A percentile compares a stretch with the other conserved stretches of the same genome.
These are phyloP conservation scores for Phytophthora niederhauseri DNA, from an alignment of 352 stramenopile species.

Conservation along the genomic window DNA sequence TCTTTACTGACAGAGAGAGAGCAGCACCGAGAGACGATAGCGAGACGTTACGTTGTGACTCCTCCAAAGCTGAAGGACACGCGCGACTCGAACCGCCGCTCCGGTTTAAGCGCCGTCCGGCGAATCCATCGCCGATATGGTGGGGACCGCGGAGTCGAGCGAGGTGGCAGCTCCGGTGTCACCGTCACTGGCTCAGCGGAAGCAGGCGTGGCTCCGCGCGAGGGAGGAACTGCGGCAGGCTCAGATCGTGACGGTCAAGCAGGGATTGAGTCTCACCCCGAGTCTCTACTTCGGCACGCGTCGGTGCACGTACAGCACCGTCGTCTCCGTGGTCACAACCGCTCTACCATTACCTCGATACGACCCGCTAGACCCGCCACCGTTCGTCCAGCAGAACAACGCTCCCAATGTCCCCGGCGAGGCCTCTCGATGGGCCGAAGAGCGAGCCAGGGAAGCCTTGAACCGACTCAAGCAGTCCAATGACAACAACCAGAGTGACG, in stretches of 20 bases:
- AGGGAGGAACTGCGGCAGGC: constrained; percentile 56
- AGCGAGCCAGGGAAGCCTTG: constrained; percentile 18
- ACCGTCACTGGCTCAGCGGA: constrained; percentile 26
- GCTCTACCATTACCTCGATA: constrained; percentile 39
- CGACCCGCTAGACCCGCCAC: constrained; percentile 14
- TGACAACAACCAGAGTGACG: constrained; percentile 30
- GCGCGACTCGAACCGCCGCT: constrained; percentile 22
- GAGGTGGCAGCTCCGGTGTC: background rate
- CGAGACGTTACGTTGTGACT: constrained; percentile 23
- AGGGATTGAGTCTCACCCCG: constrained; percentile 55
- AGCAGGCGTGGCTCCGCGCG: constrained; percentile 55
- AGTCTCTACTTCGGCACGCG: constrained; percentile 78
- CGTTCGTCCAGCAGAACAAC: background rate
- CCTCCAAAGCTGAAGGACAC: constrained; percentile 6
- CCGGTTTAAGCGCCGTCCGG: constrained; percentile 27
- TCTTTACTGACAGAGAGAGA: background rate
- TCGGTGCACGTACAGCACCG: constrained; percentile 74
- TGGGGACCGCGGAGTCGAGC: constrained; percentile 1
- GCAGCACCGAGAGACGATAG: background rate
- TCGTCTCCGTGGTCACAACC: constrained; percentile 74
- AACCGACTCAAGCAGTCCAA: constrained; percentile 2
- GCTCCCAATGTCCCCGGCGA: constrained; percentile 4
- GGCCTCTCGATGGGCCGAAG: constrained; percentile 30
- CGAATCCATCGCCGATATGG: constrained; percentile 28
- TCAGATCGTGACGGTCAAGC: constrained; percentile 64